These are phyloP conservation scores for Colletotrichum noveboracense DNA, from an alignment of 2,329 filamentous ascomycete species.

Conservation along the genomic window DNA sequence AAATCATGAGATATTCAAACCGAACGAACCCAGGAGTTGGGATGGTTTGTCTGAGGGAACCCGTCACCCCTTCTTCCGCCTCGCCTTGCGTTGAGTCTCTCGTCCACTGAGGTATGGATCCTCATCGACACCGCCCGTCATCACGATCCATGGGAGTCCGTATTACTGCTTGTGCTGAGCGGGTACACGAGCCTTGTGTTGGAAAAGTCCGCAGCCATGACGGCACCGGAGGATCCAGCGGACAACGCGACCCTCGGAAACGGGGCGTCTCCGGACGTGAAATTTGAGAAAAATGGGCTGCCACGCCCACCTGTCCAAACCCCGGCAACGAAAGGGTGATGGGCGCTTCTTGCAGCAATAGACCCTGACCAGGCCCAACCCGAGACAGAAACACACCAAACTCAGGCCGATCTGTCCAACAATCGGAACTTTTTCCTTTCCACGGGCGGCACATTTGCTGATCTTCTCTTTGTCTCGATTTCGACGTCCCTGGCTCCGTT, in stretches of 20 bases:
- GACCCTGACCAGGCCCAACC: background rate
- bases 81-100: background rate
- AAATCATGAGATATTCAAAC: background rate
- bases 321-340: background rate
- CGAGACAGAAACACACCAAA: background rate
- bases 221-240: background rate
- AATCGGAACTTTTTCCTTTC: background rate
- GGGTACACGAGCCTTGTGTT: background rate
- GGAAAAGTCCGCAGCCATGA: background rate
- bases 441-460: background rate
- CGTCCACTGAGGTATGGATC: background rate
- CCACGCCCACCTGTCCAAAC: background rate
- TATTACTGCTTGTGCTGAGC: background rate
- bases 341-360: background rate
- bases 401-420: background rate
- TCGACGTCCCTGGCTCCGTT: background rate
- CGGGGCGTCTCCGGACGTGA: background rate
- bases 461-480: slow-evolving; percentile 12
- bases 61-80: background rate
- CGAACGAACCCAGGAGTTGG: background rate
- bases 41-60: background rate
- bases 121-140: background rate
- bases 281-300: background rate
- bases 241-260: background rate
- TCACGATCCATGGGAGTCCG: background rate